These are phyloP conservation scores for Datisca glomerata DNA, from an alignment of 306 rosid genomes.

Conservation along the genomic window DNA sequence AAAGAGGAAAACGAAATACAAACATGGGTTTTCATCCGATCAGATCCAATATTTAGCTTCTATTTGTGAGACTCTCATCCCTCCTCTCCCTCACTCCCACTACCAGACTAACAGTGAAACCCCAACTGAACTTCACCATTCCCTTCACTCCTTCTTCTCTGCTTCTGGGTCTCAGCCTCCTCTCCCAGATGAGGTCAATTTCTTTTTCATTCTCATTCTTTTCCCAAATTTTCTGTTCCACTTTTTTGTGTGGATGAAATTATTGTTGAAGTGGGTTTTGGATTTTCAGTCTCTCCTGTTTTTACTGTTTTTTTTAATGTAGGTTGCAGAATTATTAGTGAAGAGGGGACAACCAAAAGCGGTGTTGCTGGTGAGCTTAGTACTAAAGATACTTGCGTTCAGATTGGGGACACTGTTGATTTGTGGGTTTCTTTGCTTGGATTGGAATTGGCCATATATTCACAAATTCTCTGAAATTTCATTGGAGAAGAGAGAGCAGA, in stretches of 20 bases:
- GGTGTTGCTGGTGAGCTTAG: conserved; percentile 22
- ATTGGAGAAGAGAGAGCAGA: conserved; percentile 55
- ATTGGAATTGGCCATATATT: conserved; percentile 66
- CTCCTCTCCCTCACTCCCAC: conserved; percentile 29
- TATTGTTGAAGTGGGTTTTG: not conserved
- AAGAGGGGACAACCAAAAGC: conserved; percentile 36
- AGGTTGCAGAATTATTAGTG: conserved; percentile 60
- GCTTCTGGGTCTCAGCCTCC: conserved; percentile 52
- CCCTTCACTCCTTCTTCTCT: conserved; percentile 28
- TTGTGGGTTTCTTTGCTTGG: conserved; percentile 51
- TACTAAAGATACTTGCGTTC: conserved; percentile 43
- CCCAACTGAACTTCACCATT: conserved; percentile 10
- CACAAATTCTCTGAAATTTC: conserved; percentile 60
- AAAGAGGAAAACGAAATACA: conserved; percentile 21
- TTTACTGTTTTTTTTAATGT: not conserved
- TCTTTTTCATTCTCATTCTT: not conserved
- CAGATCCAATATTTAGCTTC: conserved; percentile 57
- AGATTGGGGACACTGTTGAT: conserved; percentile 61
- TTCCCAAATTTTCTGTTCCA: not conserved
- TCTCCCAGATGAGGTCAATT: conserved; percentile 63
- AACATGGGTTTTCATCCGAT: conserved; percentile 50
- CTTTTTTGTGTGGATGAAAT: no score
- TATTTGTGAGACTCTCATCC: conserved; percentile 59
- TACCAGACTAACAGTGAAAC: conserved; percentile 4
- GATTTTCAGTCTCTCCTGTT: not conserved